Conservation (phyloP, 108 stramenopile genomes). For the Heterococcus sp. region DNA sequence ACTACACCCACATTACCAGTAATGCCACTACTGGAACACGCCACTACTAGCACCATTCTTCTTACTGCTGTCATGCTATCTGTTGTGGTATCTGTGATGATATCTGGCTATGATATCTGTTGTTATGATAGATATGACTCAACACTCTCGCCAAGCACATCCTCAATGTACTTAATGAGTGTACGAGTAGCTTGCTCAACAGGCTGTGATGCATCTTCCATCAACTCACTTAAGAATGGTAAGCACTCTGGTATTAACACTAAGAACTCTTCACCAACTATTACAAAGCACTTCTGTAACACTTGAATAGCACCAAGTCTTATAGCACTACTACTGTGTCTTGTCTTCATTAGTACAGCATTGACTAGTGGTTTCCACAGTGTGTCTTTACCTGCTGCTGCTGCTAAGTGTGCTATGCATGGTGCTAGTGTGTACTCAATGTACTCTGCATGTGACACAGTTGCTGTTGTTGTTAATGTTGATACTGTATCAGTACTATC, state of each 20-base stretch:
- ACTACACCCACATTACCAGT: too few relatives aligned
- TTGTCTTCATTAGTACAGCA: slow-evolving; percentile 40
- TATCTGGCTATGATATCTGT: too few relatives aligned
- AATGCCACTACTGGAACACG: too few relatives aligned
- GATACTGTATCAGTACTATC: too few relatives aligned
- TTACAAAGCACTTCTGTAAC: slow-evolving; percentile 36
- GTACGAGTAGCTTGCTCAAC: slow-evolving; percentile 33
- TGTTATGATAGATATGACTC: slow-evolving; percentile 36
- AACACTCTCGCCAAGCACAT: slow-evolving; percentile 43
- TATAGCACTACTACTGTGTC: slow-evolving; percentile 12
- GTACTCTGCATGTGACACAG: not conserved
- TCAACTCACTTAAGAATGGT: slow-evolving; percentile 47
- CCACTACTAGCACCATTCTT: too few relatives aligned
- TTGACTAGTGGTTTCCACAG: slow-evolving; percentile 47
- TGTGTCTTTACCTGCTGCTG: slow-evolving; percentile 40
- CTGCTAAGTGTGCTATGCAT: slow-evolving; percentile 42
- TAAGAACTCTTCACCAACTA: slow-evolving; percentile 51
- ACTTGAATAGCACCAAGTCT: slow-evolving; percentile 39
- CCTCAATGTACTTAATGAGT: slow-evolving; percentile 50
- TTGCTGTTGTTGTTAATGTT: too few relatives aligned
- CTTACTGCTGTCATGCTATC: too few relatives aligned
- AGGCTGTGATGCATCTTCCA: slow-evolving; percentile 46
- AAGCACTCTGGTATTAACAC: slow-evolving; percentile 49
- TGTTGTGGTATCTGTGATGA: too few relatives aligned
- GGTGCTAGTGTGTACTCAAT: slow-evolving; percentile 8